Base-by-base conservation (phyloP, 2,329 filamentous ascomycete species). In the Colletotrichum sp. region DNA sequence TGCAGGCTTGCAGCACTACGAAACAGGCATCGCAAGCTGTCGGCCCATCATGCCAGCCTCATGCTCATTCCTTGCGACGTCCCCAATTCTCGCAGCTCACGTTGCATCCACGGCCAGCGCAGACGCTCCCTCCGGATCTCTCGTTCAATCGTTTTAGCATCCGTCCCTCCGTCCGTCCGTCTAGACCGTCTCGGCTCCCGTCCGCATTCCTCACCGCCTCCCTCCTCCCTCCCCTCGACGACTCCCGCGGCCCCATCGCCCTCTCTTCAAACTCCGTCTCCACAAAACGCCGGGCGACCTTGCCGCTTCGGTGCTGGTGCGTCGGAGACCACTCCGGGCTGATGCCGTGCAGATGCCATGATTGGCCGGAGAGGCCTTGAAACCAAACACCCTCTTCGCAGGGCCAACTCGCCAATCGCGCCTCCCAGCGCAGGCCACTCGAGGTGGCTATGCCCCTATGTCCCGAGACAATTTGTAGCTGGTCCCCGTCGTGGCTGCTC, bases 251-350 rank as follows among this genome's bases (percentile, higher is more conserved):
- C 8, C 34, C 55, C 39, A 68, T 34, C 74, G 48, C 58, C 74
- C 58, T 66, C 52, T 56, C n/a, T 48, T 36, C 56, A 48, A 70
- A 60, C 43, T 8, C 27, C 34, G 65, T 74, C 58, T 30, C 65
- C 74, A 66, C 27, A 61, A 52, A 62, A 64, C 28, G 1, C 70
- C 70, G 73, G 70, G 28, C 60, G 64, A 58, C 43, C 70, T 73
- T 76, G 65, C 74, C 71, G 60, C 66, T 75, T 76, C 60, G 36
- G 74, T 74, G 27, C 61, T 76, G 71, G 74, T 70, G 71, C 18
- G 71, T 76, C 70, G 71, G 74, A 70, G 74, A 76, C 48, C 22
- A n/a, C 65, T 76, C 71, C 74, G 70, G 36, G 30, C 16, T n/a
- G 28, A 55, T 18, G n/a, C 8, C 30, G 28, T 43, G 60, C 60